These are phyloP conservation scores for Schizothecium vesticola DNA, from an alignment of 495 filamentous ascomycete species.

Conservation along the genomic window DNA sequence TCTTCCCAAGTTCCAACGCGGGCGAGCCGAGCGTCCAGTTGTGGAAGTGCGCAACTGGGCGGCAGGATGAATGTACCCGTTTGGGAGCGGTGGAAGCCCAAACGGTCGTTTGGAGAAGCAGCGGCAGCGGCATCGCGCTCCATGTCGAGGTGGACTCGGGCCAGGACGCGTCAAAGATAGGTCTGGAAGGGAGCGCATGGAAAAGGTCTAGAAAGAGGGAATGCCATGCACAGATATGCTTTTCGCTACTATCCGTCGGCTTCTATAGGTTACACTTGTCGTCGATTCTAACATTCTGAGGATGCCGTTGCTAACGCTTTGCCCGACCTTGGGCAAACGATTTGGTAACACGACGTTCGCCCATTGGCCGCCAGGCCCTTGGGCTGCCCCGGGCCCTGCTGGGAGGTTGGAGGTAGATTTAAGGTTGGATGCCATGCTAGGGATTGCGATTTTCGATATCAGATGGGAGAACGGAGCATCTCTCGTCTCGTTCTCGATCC, in stretches of 20 bases:
- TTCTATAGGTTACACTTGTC: not conserved
- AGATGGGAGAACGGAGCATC: not conserved
- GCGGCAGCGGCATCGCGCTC: not conserved
- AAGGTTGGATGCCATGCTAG: not conserved
- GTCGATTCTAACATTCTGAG: not conserved
- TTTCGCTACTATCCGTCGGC: not conserved
- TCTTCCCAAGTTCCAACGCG: not conserved
- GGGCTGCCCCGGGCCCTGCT: not conserved
- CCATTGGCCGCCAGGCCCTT: not conserved
- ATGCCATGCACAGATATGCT: not conserved
- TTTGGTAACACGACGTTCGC: slow-evolving; percentile 25
- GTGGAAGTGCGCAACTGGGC: not conserved
- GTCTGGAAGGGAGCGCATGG: not conserved
- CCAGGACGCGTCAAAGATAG: not conserved
- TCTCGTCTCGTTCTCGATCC: not conserved
- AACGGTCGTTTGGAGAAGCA: not conserved
- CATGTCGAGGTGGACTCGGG: not conserved
- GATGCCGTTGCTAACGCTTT: slow-evolving; percentile 24
- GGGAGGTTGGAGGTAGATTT: not conserved
- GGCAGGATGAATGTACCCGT: not conserved
- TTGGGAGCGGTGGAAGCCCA: not conserved
- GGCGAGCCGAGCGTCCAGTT: not conserved
- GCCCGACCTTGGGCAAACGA: slow-evolving; percentile 21
- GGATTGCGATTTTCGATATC: not conserved
- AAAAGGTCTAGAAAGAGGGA: not conserved